Evolutionary conservation across 805 yeast genomes (phyloP), one percentile per base, ranked within the genome.

Genomic region (Zygoascus flipseniorum): DNA sequence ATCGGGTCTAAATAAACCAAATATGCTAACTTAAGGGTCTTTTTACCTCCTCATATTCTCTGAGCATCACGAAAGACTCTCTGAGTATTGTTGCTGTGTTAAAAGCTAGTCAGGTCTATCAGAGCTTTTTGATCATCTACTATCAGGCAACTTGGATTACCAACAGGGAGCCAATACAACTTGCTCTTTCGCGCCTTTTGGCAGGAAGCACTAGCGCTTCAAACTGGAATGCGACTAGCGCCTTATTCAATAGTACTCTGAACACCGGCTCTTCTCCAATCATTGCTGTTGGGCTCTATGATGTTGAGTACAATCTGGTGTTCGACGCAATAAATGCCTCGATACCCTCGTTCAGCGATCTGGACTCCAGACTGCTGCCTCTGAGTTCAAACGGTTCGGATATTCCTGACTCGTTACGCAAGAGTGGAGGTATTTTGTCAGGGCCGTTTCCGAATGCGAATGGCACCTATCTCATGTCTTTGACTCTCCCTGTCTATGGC

Each of bases 31-130:
- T 4, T 32, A 3, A 56, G 4, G 93, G 86, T 13, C 55, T 60
- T 45, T 59, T 54, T 47, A 61, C 64, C 37, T 52, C 62, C 19
- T 67, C 72, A 19, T 84, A 80, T 57, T 79, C 83, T 55, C 76
- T 81, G 31, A 69, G 76, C 47, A 68, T 86, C 45, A 74, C 95
- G 61, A 80, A 83, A 1, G 89, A 86, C 56, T 77, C 89, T 53
- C 71, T 89, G 26, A 79, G 79, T 60, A 87, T 87, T 45, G 86
- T 89, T 19, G 86, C 96, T 1, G 86, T 86, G 65, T 72, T 89
- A 53, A 89, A 88, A 66, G 81, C 92, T 0, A 78, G 90, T 0
- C 96, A 89, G 66, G 72, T 89, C 19, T 77, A 76, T 52, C 96
- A 88, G 68, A 77, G 80, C 43, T 70, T 86, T 54, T 78, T 78